A percentile compares a stretch with the other conserved stretches of the same genome.
Conservation (phyloP, 768 basidiomycete species). For the Royoungia palumana region DNA sequence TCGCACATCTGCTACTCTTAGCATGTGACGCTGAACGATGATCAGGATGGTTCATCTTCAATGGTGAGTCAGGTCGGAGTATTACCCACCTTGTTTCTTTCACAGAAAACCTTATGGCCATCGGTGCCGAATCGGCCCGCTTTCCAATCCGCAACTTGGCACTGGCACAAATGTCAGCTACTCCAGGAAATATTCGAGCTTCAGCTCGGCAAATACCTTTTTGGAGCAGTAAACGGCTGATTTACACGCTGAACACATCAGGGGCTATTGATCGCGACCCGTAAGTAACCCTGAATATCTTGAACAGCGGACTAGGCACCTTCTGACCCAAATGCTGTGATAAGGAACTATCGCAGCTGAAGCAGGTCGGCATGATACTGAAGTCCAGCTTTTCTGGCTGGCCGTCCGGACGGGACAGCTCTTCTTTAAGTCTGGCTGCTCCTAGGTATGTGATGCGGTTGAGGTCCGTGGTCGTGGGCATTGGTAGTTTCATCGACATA, state of each 20-base stretch:
- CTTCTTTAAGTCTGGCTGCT: slow-evolving; percentile 28
- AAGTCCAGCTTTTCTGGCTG: slow-evolving; percentile 30
- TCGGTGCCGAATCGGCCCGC: slow-evolving; percentile 24
- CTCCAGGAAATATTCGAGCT: background rate
- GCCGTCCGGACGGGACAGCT: slow-evolving; percentile 25
- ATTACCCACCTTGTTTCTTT: slow-evolving; percentile 32
- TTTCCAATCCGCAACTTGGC: slow-evolving; percentile 38
- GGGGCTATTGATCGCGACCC: slow-evolving; percentile 15
- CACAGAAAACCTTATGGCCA: slow-evolving; percentile 34
- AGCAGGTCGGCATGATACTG: slow-evolving; percentile 22
- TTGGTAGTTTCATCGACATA: slow-evolving; percentile 19
- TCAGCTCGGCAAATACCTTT: slow-evolving; percentile 11
- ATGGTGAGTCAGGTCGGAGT: background rate
- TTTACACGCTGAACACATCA: slow-evolving; percentile 29
- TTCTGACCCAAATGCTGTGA: slow-evolving; percentile 11
- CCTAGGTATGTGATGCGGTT: slow-evolving; percentile 27
- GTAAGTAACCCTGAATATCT: background rate
- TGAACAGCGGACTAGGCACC: slow-evolving; percentile 10
- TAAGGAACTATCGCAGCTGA: slow-evolving; percentile 18
- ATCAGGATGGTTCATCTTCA: background rate
- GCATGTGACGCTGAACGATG: slow-evolving; percentile 35
- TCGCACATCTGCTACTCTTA: slow-evolving; percentile 31
- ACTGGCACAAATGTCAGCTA: slow-evolving; percentile 19
- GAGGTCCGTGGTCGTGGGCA: slow-evolving; percentile 26
- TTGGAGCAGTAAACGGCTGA: slow-evolving; percentile 32